Conservation (phyloP, 2,329 filamentous ascomycete genomes). For the Neonectria ditissima region DNA sequence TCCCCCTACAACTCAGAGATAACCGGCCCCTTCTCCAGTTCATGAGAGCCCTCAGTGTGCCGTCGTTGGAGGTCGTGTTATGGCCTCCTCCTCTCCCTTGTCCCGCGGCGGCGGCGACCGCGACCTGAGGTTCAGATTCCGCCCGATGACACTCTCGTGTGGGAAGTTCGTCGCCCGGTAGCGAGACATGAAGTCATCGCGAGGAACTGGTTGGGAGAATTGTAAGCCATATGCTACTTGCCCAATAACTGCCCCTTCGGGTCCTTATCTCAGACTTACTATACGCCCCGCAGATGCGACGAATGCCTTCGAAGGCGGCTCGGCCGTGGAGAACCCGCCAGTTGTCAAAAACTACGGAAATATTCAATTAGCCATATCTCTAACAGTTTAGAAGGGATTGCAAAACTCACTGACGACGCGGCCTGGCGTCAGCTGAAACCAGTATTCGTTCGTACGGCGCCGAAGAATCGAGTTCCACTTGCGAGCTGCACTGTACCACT, state of each 20-base stretch:
- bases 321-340: constrained; percentile 94
- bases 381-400: not conserved
- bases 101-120: constrained; percentile 10
- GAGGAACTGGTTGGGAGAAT: constrained; percentile 67
- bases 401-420: constrained; percentile 74
- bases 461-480: constrained; percentile 79
- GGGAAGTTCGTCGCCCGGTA: constrained; percentile 78
- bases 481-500: constrained; percentile 85
- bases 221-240: constrained; percentile 15
- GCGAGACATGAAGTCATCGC: constrained; percentile 83
- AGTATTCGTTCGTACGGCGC: constrained; percentile 75
- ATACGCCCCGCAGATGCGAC: constrained; percentile 92
- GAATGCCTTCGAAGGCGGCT: constrained; percentile 82
- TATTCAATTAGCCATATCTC: constrained; percentile 28
- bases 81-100: constrained; percentile 10
- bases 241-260: not conserved
- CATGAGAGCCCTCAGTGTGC: constrained; percentile 7
- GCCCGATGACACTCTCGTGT: constrained; percentile 57
- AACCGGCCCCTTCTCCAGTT: no score
- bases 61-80: constrained; percentile 21
- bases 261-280: constrained; percentile 66
- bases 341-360: constrained; percentile 84
- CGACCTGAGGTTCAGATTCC: constrained; percentile 48
- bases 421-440: constrained; percentile 85
- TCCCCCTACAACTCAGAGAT: not conserved